Conservation (phyloP, 768 basidiomycete species). For the Tulasnella sp. region DNA sequence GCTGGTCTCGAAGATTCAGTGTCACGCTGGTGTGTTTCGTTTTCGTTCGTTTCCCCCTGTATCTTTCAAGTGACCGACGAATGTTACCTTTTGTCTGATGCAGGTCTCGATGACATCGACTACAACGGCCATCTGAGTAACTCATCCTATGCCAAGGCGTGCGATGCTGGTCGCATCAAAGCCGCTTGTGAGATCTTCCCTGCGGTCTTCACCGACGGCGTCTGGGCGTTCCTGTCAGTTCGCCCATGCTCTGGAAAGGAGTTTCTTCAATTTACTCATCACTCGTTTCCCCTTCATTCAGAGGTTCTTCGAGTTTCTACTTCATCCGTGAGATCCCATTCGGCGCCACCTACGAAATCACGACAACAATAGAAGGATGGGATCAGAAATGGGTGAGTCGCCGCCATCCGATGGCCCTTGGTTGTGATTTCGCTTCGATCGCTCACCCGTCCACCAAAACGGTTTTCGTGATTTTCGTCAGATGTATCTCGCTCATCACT, state of each 20-base stretch:
- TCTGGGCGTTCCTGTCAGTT: constrained; percentile 44
- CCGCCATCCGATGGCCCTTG: neutral
- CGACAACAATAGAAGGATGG: constrained; percentile 48
- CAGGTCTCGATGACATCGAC: constrained; percentile 59
- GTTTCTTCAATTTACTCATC: constrained; percentile 21
- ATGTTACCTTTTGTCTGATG: too few relatives aligned
- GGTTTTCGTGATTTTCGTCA: constrained; percentile 26
- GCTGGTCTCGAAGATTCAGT: constrained; percentile 30
- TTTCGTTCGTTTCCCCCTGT: neutral
- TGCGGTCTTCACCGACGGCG: constrained; percentile 45
- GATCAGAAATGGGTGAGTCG: constrained; percentile 65
- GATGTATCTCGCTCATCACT: constrained; percentile 55
- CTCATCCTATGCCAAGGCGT: constrained; percentile 57
- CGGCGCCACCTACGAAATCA: constrained; percentile 48
- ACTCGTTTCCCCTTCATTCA: neutral
- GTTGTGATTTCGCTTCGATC: neutral
- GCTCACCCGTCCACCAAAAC: neutral
- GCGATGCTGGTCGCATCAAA: constrained; percentile 35
- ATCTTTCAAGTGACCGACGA: too few relatives aligned
- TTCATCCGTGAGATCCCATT: constrained; percentile 65
- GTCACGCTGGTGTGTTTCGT: constrained; percentile 44
- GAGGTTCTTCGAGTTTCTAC: constrained; percentile 46
- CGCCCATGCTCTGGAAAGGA: neutral
- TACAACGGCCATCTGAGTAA: constrained; percentile 69
- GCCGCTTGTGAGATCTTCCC: constrained; percentile 42